phyloP scores from a whole-genome alignment of 2,329 filamentous ascomycete species.

The Ceratocystis ficicola region DNA sequence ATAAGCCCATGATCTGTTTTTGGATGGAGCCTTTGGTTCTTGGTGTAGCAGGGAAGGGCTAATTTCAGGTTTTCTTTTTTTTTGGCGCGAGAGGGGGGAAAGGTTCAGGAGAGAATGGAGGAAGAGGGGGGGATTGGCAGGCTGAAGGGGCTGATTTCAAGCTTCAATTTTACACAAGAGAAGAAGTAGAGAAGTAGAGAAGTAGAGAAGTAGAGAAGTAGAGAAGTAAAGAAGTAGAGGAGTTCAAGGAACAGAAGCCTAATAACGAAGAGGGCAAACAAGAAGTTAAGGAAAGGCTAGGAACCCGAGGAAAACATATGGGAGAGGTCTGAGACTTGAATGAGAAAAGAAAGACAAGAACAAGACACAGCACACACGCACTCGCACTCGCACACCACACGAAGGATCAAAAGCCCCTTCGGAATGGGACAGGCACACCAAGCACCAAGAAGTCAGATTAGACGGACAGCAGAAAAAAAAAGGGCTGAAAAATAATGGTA shows the following conservation, averaged over 20 bases:
- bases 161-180: neutral
- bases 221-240: neutral
- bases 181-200: neutral
- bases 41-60: slow-evolving; percentile 1
- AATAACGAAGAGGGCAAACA: neutral
- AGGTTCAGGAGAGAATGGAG: neutral
- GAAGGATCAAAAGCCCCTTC: slow-evolving; percentile 2
- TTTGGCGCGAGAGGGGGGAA: neutral
- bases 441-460: neutral
- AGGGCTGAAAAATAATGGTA: neutral
- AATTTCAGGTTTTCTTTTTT: neutral
- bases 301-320: neutral
- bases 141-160: neutral
- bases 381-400: neutral
- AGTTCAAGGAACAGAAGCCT: neutral
- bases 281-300: neutral
- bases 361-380: neutral
- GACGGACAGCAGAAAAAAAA: slow-evolving; percentile 1
- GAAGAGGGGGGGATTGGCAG: neutral
- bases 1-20: neutral
- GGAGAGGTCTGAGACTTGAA: slow-evolving; percentile 8
- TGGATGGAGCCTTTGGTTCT: neutral
- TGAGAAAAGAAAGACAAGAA: neutral
- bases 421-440: neutral
- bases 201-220: neutral